Conservation (phyloP, 345 rosid genomes). For the Populus euphratica region DNA sequence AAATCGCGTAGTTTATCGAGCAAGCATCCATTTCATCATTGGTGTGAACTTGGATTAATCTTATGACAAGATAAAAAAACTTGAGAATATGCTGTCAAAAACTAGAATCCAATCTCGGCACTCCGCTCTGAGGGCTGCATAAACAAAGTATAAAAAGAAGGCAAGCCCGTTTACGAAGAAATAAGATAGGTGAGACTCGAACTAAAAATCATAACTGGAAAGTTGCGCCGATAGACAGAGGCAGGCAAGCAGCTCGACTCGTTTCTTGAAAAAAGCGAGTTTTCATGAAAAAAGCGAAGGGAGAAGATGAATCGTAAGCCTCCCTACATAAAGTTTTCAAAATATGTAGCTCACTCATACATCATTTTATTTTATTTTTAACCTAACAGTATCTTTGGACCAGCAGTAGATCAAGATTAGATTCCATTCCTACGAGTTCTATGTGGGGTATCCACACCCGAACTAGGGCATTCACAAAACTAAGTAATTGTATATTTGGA, state of each 20-base stretch:
- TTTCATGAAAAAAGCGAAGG: neutral
- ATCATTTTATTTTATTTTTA: neutral
- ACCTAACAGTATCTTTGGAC: too few relatives aligned
- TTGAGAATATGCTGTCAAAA: neutral
- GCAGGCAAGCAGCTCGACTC: neutral
- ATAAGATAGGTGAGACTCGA: neutral
- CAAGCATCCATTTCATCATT: neutral
- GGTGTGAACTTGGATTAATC: neutral
- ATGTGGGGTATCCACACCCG: too few relatives aligned
- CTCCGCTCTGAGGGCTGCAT: neutral
- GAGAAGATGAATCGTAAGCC: neutral
- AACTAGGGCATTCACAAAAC: too few relatives aligned
- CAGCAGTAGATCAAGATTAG: too few relatives aligned
- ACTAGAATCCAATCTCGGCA: neutral
- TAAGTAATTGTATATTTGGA: neutral
- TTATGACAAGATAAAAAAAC: neutral
- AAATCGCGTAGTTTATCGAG: neutral
- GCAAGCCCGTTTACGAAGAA: neutral
- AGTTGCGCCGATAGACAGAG: neutral
- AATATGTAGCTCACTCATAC: neutral
- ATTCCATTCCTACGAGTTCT: too few relatives aligned
- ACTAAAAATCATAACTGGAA: neutral
- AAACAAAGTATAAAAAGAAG: neutral
- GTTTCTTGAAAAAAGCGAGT: neutral
- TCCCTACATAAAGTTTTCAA: neutral